phyloP scores from a whole-genome alignment of 176 grass and related monocot species.

The Raddia guianensis region DNA sequence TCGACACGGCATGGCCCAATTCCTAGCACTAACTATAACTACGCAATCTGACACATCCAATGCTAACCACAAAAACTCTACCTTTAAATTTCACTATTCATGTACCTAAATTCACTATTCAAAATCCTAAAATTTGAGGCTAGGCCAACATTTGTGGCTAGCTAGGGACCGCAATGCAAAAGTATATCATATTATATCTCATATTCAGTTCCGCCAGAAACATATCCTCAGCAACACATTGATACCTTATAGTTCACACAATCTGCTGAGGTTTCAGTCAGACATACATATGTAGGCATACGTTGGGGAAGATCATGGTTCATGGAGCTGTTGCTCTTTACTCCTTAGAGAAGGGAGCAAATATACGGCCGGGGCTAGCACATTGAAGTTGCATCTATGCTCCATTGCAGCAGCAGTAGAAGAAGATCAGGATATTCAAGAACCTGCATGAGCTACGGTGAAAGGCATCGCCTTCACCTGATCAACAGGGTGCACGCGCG shows the following conservation, averaged over 20 bases:
- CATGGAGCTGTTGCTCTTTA: not conserved
- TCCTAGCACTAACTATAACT: no score
- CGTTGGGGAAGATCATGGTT: not conserved
- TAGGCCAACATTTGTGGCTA: no score
- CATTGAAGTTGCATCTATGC: not conserved
- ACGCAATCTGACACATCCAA: no score
- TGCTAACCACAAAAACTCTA: no score
- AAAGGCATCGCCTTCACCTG: not conserved
- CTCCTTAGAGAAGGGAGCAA: not conserved
- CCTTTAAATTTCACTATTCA: no score
- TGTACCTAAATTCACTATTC: no score
- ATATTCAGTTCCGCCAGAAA: not conserved
- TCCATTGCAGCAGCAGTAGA: not conserved
- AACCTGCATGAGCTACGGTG: not conserved
- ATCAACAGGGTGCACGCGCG: not conserved
- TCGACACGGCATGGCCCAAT: no score
- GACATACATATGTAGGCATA: not conserved
- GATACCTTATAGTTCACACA: not conserved
- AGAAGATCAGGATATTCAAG: not conserved
- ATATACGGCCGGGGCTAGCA: not conserved
- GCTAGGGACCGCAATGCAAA: no score
- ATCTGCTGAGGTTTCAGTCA: not conserved
- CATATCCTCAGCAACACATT: not conserved
- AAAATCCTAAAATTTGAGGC: no score
- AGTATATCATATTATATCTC: not conserved